Conservation (phyloP, 257 asterid genomes). For the Lycium barbarum region DNA sequence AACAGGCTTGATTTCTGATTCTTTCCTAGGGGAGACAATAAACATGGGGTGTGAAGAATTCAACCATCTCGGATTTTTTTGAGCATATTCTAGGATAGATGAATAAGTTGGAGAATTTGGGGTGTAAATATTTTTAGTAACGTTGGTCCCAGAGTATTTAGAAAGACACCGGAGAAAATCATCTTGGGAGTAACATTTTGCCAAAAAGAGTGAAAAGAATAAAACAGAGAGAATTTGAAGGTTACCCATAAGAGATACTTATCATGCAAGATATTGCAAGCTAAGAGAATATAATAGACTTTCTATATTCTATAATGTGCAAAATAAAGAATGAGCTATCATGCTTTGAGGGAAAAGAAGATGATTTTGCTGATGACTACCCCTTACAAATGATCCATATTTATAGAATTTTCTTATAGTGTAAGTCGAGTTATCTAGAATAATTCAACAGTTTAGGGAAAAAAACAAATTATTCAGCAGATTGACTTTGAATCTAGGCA, state of each 20-base stretch:
- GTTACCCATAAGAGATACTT: background rate
- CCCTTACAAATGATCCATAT: too few relatives aligned
- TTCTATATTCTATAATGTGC: background rate
- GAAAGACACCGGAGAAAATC: background rate
- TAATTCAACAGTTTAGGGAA: too few relatives aligned
- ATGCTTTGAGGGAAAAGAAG: too few relatives aligned
- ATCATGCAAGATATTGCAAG: background rate
- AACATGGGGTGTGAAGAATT: slow-evolving; percentile 2
- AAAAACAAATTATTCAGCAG: too few relatives aligned
- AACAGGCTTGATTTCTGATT: slow-evolving; percentile 1
- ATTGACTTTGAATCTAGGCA: too few relatives aligned
- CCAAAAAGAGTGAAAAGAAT: background rate
- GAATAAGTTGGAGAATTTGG: background rate
- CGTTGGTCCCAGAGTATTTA: background rate
- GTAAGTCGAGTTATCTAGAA: too few relatives aligned
- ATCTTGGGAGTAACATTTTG: slow-evolving; percentile 14
- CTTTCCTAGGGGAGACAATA: background rate
- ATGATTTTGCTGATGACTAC: too few relatives aligned
- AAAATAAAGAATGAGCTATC: background rate
- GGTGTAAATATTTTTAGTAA: background rate
- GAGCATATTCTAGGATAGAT: slow-evolving; percentile 1
- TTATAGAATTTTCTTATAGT: too few relatives aligned
- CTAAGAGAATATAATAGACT: background rate
- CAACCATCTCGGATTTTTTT: background rate
- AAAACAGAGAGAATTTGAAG: background rate